Evolutionary conservation across 352 stramenopile genomes (phyloP), one percentile per base, ranked within the genome.

Genomic region (Blastocystis sp.): DNA sequence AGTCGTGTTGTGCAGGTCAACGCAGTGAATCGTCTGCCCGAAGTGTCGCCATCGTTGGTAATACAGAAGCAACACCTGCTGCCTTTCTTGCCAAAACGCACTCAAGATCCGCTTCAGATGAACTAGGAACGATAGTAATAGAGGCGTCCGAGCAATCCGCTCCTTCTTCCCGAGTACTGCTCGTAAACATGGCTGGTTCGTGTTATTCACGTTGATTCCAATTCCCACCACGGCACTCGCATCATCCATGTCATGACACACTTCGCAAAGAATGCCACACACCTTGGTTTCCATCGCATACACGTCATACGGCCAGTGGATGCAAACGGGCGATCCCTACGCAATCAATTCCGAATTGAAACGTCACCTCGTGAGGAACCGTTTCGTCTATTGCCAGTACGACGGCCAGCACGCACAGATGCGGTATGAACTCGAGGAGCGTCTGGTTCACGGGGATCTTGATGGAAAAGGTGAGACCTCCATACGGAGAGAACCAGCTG

Each of bases 271-370:
- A 65, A 81, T 81, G 48, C 69, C 69, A n/a, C 69, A 81, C 3
- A 65, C 14, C 32, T 81, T 81, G 9, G 24, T n/a, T 2, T 46
- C 69, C 16, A 63, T 61, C 29, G 48, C 38, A 27, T 63, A 48
- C 32, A 81, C 69, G 36, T 81, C 69, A 42, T 81, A 81, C 1
- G 69, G 69, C 69, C 69, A 81, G 16, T 51, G 69, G 63, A 81
- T 81, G 21, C 46, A n/a, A 16, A 81, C 36, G 38, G 40, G 24
- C 3, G 63, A 48, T 29, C 21, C n/a, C 69, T 81, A 44, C 3
- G 11, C 11, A n/a, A 24, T 40, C 7, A 81, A 21, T n/a, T 1
- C 4, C 11, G 7, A 32, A 29, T 44, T 48, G 11, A 65, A 63
- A 81, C 18, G 0, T 11, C 14, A 81, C 69, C 34, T 61, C 21